Conservation (phyloP, 441 rosid genomes). For the Geranium incanum region DNA sequence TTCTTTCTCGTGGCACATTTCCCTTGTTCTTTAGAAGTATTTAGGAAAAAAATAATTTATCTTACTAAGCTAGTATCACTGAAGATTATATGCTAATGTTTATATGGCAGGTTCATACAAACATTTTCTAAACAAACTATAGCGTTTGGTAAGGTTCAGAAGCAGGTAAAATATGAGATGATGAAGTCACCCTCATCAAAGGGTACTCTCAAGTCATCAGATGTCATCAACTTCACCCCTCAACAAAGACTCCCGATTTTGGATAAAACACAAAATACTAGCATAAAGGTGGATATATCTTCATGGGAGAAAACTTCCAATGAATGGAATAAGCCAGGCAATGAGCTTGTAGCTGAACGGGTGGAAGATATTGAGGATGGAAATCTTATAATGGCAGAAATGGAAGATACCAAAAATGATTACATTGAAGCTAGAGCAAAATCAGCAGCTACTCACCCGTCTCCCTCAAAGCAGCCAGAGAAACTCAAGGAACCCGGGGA, state of each 20-base stretch:
- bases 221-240: slow-evolving; percentile 20
- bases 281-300: slow-evolving; percentile 21
- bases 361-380: slow-evolving; percentile 17
- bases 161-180: slow-evolving; percentile 59
- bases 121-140: slow-evolving; percentile 42
- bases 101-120: slow-evolving; percentile 51
- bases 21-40: neutral
- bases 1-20: neutral
- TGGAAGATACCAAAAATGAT: slow-evolving; percentile 25
- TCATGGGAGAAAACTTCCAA: slow-evolving; percentile 26
- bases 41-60: neutral
- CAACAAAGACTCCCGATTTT: slow-evolving; percentile 17
- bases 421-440: slow-evolving; percentile 12
- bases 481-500: slow-evolving; percentile 16
- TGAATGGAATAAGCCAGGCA: slow-evolving; percentile 22
- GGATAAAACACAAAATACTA: slow-evolving; percentile 22
- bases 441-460: slow-evolving; percentile 20
- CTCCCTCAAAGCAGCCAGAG: slow-evolving; percentile 17
- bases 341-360: slow-evolving; percentile 24
- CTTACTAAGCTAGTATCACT: neutral
- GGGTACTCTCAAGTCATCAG: slow-evolving; percentile 17
- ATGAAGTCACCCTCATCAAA: slow-evolving; percentile 27
- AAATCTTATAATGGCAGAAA: slow-evolving; percentile 2
- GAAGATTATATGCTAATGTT: slow-evolving; percentile 1
- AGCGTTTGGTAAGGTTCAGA: slow-evolving; percentile 61